Base-by-base conservation (phyloP, 306 rosid species). In the Ochetophila trinervis region DNA sequence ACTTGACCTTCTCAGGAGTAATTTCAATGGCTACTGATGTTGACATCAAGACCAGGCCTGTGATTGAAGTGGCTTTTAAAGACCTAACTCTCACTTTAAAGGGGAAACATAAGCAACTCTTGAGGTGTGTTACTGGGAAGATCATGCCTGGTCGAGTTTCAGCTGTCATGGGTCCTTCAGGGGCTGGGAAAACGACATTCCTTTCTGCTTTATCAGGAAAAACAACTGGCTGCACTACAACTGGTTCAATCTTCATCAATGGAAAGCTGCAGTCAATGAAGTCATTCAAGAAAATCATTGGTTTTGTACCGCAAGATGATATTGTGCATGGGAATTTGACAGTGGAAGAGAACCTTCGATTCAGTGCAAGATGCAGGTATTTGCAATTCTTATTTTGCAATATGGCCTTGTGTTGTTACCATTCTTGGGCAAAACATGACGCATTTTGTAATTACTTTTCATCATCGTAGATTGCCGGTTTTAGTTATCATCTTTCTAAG, bases 101-200 rank as follows among this genome's bases (percentile, higher is more conserved):
- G 67, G 87, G 90, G 61, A 89, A 89, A 78, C 67, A 76, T 13
- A 86, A 70, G 66, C 87, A 85, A 37, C 20, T 89, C 27, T 42
- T 86, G 60, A 86, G 93, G 79, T 78, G 90, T 74, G 92, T 89
- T 63, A 78, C 75, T 0, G 96, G 96, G 59, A 86, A 89, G 76
- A 35, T 89, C 62, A 72, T 66, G 75, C 96, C 96, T 4, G 90
- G 96, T 74, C 82, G 93, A 71, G 87, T 89, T 60, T 78, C 96
- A 32, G 96, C 88, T 61, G 96, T 86, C 64, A 89, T 89, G 96
- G 96, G 96, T 74, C 96, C 96, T 76, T 89, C 93, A 3, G 96
- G 96, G 62, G 93, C 90, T 40, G 96, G 96, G 30, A 89, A 89
- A 79, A 89, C 96, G n/a, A 89, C 96, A 37, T 89, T 86, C 79